phyloP scores from a whole-genome alignment of 306 rosid species.

The Ziziphus jujuba region DNA sequence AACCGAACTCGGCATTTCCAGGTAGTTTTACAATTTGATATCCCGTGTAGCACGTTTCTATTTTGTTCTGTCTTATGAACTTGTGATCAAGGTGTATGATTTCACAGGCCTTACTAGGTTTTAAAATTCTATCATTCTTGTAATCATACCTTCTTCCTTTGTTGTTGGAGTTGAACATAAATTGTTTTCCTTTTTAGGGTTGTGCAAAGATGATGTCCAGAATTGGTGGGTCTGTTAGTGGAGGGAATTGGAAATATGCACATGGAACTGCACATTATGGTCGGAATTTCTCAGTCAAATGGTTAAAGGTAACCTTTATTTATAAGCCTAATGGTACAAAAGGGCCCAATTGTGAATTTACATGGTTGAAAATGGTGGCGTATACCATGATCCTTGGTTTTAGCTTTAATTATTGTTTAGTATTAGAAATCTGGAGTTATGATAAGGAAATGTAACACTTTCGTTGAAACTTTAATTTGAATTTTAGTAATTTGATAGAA shows the following conservation, averaged over 20 bases:
- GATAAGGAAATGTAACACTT: not conserved
- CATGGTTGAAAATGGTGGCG: not conserved
- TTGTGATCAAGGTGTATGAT: not conserved
- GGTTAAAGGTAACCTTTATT: conserved; percentile 71
- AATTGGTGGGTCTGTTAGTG: conserved; percentile 92
- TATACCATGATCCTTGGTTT: not conserved
- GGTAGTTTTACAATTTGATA: conserved; percentile 43
- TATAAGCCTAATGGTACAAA: not conserved
- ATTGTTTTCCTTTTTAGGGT: conserved; percentile 58
- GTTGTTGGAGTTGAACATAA: conserved; percentile 14
- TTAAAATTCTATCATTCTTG: not conserved
- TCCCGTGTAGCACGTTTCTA: not conserved
- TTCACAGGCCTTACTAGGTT: conserved; percentile 17
- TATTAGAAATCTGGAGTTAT: not conserved
- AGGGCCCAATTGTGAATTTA: not conserved
- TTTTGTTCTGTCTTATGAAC: not conserved
- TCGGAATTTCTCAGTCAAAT: conserved; percentile 88
- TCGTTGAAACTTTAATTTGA: not conserved
- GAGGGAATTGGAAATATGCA: conserved; percentile 99
- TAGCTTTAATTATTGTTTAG: not conserved
- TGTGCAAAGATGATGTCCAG: conserved; percentile 99
- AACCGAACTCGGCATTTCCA: conserved; percentile 98
- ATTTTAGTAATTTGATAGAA: conserved; percentile 3
- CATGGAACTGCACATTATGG: conserved; percentile 99
- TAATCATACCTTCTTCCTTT: not conserved